A percentile compares a stretch with the other conserved stretches of the same genome.
Conservation (phyloP, 2,329 filamentous ascomycete genomes). For the Neofusicoccum kwambonambiense region DNA sequence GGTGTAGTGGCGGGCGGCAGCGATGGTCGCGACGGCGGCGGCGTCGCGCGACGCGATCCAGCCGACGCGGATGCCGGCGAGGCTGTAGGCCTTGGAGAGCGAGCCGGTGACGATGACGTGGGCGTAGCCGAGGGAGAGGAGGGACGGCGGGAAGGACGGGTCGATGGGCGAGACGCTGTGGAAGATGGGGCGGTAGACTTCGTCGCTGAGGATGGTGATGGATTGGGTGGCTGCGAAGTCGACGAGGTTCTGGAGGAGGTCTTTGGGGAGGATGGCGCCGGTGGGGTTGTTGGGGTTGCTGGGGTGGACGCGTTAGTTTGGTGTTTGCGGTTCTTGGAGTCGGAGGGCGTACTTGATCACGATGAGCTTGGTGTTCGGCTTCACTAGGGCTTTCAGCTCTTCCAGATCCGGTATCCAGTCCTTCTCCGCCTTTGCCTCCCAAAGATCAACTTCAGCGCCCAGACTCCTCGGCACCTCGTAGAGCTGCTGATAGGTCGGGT, state of each 20-base stretch:
- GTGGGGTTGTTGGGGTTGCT: constrained; percentile 81
- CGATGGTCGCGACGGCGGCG: constrained; percentile 62
- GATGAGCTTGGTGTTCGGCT: constrained; percentile 69
- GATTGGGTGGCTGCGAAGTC: constrained; percentile 61
- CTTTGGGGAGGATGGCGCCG: constrained; percentile 63
- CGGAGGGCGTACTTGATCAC: constrained; percentile 52
- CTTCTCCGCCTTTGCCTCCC: constrained; percentile 66
- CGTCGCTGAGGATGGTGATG: constrained; percentile 66
- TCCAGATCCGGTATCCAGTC: constrained; percentile 66
- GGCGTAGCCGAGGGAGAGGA: constrained; percentile 69
- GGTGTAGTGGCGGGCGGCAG: constrained; percentile 73
- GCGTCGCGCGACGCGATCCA: constrained; percentile 73
- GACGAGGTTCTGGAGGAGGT: constrained; percentile 61
- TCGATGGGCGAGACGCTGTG: constrained; percentile 61
- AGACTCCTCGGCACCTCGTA: constrained; percentile 72
- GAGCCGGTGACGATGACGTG: constrained; percentile 73
- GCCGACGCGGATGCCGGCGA: constrained; percentile 78
- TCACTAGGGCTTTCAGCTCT: constrained; percentile 65
- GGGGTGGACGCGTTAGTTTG: constrained; percentile 32
- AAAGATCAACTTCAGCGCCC: constrained; percentile 74
- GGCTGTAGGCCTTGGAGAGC: constrained; percentile 80
- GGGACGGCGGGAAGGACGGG: constrained; percentile 62
- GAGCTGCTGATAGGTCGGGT: constrained; percentile 83
- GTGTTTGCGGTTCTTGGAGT: not conserved
- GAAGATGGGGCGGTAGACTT: constrained; percentile 83